phyloP scores from a whole-genome alignment of 257 asterid genomes.

The Solanum boliviense region DNA sequence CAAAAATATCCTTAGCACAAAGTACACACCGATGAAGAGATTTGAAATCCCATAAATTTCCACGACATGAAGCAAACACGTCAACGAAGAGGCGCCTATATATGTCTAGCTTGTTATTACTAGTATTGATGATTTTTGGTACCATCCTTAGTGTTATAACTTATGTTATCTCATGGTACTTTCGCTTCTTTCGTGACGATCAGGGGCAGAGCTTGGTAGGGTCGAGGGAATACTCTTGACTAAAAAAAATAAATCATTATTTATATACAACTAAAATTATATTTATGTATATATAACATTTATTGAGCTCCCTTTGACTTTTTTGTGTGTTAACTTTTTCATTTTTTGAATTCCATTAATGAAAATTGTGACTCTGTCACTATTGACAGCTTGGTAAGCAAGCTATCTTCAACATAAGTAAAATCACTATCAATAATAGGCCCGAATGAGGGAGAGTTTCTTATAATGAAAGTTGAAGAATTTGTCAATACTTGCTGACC shows the following conservation, averaged over 20 bases:
- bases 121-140: neutral
- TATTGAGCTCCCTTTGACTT: neutral
- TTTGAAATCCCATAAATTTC: neutral
- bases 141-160: neutral
- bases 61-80: neutral
- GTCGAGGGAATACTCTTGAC: neutral
- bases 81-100: neutral
- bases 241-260: neutral
- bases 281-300: neutral
- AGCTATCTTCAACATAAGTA: neutral
- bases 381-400: neutral
- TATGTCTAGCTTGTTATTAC: too few relatives aligned
- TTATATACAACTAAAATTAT: neutral
- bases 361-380: too few relatives aligned
- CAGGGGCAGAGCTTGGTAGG: neutral
- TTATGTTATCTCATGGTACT: neutral
- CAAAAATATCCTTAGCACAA: neutral
- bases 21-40: fast-evolving
- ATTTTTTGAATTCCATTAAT: neutral
- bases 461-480: neutral
- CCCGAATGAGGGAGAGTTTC: neutral
- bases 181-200: neutral
- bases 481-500: neutral
- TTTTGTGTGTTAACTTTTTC: neutral
- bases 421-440: neutral